Percentiles rank a stretch among this genome's conserved stretches.
phyloP scores from a whole-genome alignment of 73 alveolate genomes.

The Paramecium bursaria region DNA sequence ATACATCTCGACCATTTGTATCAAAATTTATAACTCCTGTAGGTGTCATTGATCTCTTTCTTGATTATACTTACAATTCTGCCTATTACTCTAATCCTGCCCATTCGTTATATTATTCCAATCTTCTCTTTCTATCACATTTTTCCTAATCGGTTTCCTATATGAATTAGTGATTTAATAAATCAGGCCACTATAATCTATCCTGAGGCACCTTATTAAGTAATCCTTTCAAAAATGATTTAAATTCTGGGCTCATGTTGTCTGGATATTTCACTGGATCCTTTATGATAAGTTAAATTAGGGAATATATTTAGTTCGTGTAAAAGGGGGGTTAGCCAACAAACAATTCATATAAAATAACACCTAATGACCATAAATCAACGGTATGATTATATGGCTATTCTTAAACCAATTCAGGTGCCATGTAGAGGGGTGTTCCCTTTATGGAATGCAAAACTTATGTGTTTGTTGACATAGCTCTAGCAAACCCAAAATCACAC shows the following conservation, averaged over 20 bases:
- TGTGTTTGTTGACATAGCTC: constrained; percentile 98
- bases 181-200: constrained; percentile 99
- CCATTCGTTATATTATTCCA: constrained; percentile 95
- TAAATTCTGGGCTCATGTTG: constrained; percentile 93
- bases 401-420: constrained; percentile 99
- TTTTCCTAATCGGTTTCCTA: constrained; percentile 96
- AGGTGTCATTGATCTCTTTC: constrained; percentile 68
- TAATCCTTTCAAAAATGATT: constrained; percentile 95
- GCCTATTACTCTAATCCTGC: constrained; percentile 75
- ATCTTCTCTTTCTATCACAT: constrained; percentile 86
- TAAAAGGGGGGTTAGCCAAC: constrained; percentile 99
- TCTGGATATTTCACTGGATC: constrained; percentile 99
- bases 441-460: constrained; percentile 97
- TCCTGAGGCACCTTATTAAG: constrained; percentile 97
- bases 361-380: constrained; percentile 99
- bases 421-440: constrained; percentile 99
- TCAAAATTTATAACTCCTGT: constrained; percentile 57
- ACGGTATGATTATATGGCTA: constrained; percentile 98
- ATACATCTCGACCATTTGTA: constrained; percentile 65
- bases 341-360: constrained; percentile 98
- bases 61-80: background rate
- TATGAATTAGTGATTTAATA: constrained; percentile 97
- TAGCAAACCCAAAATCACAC: constrained; percentile 99
- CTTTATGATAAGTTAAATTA: constrained; percentile 95
- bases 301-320: constrained; percentile 94